Evolutionary conservation across 129 eudicot species (phyloP).

Genomic region (Flaveria ramosissima): DNA sequence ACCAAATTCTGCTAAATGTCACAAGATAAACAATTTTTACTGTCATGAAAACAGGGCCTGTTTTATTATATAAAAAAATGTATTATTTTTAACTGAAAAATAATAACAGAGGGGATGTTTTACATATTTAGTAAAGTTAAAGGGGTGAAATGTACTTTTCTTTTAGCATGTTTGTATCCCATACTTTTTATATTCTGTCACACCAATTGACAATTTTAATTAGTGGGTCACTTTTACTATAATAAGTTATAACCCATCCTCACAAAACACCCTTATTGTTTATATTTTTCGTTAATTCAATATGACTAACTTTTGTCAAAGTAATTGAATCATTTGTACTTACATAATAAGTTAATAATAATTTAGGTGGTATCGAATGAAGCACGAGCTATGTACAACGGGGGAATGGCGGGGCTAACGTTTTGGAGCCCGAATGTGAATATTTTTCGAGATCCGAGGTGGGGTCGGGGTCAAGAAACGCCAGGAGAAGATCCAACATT

Average conservation of each 20-base stretch:
- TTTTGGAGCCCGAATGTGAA: conserved; percentile 98
- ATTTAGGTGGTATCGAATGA: conserved; percentile 83
- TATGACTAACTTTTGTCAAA: not conserved
- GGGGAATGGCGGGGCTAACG: conserved; percentile 83
- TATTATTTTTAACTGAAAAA: not conserved
- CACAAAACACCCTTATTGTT: conserved; percentile 11
- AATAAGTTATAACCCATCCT: conserved; percentile 31
- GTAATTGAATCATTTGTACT: conserved; percentile 16
- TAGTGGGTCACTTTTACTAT: conserved; percentile 30
- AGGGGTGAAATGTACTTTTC: conserved; percentile 1
- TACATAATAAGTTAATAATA: not conserved
- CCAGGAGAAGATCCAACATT: conserved; percentile 91
- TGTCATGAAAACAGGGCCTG: conserved; percentile 35
- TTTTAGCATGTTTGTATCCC: conserved; percentile 34
- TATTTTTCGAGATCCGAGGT: conserved; percentile 87
- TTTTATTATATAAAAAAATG: not conserved
- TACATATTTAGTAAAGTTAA: conserved; percentile 15
- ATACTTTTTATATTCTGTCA: conserved; percentile 25
- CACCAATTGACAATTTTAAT: not conserved
- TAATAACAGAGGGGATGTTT: conserved; percentile 18
- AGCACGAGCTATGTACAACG: conserved; percentile 96
- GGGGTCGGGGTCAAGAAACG: conserved; percentile 99
- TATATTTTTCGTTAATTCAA: conserved; percentile 13
- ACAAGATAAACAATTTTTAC: conserved; percentile 22
- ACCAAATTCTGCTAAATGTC: conserved; percentile 10